A percentile compares a stretch with the other conserved stretches of the same genome.
Conservation (phyloP, 139 green algal genomes). For the Ettlia oleoabundans region DNA sequence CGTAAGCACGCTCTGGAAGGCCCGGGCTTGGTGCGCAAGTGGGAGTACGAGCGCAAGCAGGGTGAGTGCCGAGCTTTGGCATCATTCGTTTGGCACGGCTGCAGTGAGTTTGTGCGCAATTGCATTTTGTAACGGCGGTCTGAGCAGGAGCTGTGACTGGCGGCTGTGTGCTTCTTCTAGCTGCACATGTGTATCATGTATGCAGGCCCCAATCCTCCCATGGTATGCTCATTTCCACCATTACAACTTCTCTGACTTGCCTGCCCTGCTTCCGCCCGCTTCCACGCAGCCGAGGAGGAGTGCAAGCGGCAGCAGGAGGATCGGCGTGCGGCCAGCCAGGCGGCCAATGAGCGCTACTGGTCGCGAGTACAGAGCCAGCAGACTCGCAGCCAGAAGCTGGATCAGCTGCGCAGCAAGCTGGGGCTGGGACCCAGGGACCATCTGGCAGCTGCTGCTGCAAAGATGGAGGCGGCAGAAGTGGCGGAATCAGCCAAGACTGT, state of each 20-base stretch:
- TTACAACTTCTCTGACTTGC: not conserved
- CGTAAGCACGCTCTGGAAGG: not conserved
- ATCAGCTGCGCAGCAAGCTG: not conserved
- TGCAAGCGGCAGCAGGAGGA: not conserved
- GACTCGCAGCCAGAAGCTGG: not conserved
- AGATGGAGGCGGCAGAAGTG: slow-evolving; percentile 2
- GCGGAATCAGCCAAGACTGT: not conserved
- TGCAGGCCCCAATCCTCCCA: too few relatives aligned
- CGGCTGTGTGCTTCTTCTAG: too few relatives aligned
- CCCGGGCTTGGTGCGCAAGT: not conserved
- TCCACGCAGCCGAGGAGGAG: slow-evolving; percentile 26
- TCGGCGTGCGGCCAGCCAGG: slow-evolving; percentile 1
- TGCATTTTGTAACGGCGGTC: too few relatives aligned
- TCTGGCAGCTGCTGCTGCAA: slow-evolving; percentile 6
- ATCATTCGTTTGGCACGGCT: not conserved
- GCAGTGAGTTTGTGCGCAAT: not conserved
- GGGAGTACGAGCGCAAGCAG: slow-evolving; percentile 10
- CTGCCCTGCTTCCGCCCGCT: not conserved
- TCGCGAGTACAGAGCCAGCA: not conserved
- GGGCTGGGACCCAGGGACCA: slow-evolving; percentile 14
- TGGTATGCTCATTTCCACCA: not conserved
- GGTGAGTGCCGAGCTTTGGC: not conserved
- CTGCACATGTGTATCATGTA: too few relatives aligned
- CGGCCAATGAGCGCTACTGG: not conserved
- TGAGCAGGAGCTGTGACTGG: too few relatives aligned